phyloP scores from a whole-genome alignment of 2,329 filamentous ascomycete species.

The Apiospora rasikravindrae region DNA sequence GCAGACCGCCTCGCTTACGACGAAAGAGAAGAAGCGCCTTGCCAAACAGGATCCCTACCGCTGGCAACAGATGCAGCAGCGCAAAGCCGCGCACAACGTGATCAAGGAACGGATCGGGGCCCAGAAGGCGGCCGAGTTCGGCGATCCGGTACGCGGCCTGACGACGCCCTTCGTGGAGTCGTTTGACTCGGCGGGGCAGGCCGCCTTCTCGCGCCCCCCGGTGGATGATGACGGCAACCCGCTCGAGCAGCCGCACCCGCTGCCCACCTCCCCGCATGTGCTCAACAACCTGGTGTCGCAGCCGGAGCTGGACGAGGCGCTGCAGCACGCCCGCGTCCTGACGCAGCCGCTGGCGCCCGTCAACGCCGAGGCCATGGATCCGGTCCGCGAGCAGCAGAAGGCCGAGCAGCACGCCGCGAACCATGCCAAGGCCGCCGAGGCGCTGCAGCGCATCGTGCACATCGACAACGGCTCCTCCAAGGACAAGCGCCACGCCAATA shows the following conservation, averaged over 20 bases:
- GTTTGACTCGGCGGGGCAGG: constrained; percentile 69
- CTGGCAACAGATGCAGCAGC: constrained; percentile 79
- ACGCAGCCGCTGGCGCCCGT: constrained; percentile 58
- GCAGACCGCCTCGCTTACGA: constrained; percentile 68
- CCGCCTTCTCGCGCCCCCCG: constrained; percentile 40
- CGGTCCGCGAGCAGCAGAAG: constrained; percentile 42
- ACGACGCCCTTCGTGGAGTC: constrained; percentile 84
- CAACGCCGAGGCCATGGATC: constrained; percentile 44
- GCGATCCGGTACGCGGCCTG: constrained; percentile 80
- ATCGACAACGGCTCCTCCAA: constrained; percentile 78
- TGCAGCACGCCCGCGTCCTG: constrained; percentile 71
- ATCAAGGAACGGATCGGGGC: constrained; percentile 72
- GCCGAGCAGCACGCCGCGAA: constrained; percentile 53
- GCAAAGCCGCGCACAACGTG: constrained; percentile 81
- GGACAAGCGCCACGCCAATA: constrained; percentile 81
- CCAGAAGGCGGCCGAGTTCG: constrained; percentile 68
- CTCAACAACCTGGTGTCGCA: constrained; percentile 80
- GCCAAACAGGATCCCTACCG: constrained; percentile 81
- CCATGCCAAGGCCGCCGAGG: constrained; percentile 74
- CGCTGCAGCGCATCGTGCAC: constrained; percentile 78
- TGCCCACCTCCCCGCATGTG: constrained; percentile 56
- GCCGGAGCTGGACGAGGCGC: constrained; percentile 67
- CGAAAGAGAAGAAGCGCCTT: constrained; percentile 67
- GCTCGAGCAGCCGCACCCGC: constrained; percentile 43
- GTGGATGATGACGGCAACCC: constrained; percentile 49